phyloP scores from a whole-genome alignment of 2,329 filamentous ascomycete genomes.

The Pestalotiopsis sp. region DNA sequence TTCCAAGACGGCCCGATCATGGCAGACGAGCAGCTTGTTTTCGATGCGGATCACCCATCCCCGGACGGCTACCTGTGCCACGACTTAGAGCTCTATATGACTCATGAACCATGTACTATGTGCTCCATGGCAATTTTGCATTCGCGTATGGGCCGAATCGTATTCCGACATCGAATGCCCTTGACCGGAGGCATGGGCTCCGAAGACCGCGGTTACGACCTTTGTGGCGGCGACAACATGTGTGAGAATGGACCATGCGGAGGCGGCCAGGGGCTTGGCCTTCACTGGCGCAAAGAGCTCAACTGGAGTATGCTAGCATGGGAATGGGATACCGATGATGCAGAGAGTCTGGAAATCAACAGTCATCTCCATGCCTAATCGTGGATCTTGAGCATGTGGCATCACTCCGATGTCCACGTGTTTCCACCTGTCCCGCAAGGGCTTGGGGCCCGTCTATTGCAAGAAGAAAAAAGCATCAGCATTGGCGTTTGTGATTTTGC shows the following conservation, averaged over 20 bases:
- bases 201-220: slow-evolving; percentile 63
- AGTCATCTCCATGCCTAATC: slow-evolving; percentile 51
- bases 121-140: slow-evolving; percentile 97
- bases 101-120: slow-evolving; percentile 94
- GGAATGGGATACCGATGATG: slow-evolving; percentile 65
- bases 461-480: slow-evolving; percentile 8
- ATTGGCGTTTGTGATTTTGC: slow-evolving; percentile 30
- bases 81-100: slow-evolving; percentile 89
- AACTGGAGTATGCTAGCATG: slow-evolving; percentile 86
- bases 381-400: slow-evolving; percentile 26
- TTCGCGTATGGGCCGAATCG: slow-evolving; percentile 84
- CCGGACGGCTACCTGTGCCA: slow-evolving; percentile 91
- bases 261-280: slow-evolving; percentile 63
- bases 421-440: not conserved
- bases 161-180: slow-evolving; percentile 80
- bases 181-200: slow-evolving; percentile 82
- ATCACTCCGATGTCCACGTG: not conserved
- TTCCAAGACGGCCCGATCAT: slow-evolving; percentile 72
- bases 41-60: slow-evolving; percentile 64
- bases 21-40: slow-evolving; percentile 65
- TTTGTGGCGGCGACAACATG: slow-evolving; percentile 24
- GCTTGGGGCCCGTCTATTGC: slow-evolving; percentile 31
- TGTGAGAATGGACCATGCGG: slow-evolving; percentile 39
- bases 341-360: slow-evolving; percentile 43
- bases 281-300: slow-evolving; percentile 75